Base-by-base conservation (phyloP, 2,329 filamentous ascomycete genomes). In the Simplicillium sp. region DNA sequence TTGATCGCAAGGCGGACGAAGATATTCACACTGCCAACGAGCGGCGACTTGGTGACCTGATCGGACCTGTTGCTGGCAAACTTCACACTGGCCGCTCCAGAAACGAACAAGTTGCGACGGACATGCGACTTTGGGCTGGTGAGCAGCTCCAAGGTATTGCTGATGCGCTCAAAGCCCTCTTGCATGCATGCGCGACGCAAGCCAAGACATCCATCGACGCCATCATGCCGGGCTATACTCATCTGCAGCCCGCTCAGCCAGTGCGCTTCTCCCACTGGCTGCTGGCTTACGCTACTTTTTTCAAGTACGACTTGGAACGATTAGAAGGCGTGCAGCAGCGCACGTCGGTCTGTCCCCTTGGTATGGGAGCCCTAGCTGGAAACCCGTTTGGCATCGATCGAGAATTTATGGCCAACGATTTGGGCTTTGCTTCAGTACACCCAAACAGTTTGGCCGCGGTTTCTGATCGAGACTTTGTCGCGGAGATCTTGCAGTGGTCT, bases 261-360 rank as follows among this genome's bases (percentile, higher is more conserved):
- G 75, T 88, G 49, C 69, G 82, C 46, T 87, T 82, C 82, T 78
- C 73, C 41, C 83, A 87, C 55, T 87, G 82, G 81, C 65, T 87
- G 49, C 65, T 87, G 46, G 78, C 75, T 35, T 80, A 86, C 55
- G 80, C 73, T 16, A 73, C 74, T 18, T 75, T 75, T 29, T 86
- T 87, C 56, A 65, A 74, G 3, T 68, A 67, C 15, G 83, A 87
- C 58, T 71, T 87, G 36, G 71, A 85, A 62, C 72, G 83, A 37
- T 66, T 89, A 44, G 71, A 80, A 28, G 75, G 85, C 55, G 71
- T 82, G 29, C 77, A 75, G 49, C 68, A 70, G 50, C 69, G 81
- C 13, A 80, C 87, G 36, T 87, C 87, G 57, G 65, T 59, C 58
- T 59, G 56, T 39, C 82, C 82, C 1, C 70, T 86, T 2, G 82